Percentiles rank a stretch among this genome's conserved stretches.
These are phyloP conservation scores for Phytophthora hybrid DNA, from an alignment of 352 stramenopile species.

Conservation along the genomic window DNA sequence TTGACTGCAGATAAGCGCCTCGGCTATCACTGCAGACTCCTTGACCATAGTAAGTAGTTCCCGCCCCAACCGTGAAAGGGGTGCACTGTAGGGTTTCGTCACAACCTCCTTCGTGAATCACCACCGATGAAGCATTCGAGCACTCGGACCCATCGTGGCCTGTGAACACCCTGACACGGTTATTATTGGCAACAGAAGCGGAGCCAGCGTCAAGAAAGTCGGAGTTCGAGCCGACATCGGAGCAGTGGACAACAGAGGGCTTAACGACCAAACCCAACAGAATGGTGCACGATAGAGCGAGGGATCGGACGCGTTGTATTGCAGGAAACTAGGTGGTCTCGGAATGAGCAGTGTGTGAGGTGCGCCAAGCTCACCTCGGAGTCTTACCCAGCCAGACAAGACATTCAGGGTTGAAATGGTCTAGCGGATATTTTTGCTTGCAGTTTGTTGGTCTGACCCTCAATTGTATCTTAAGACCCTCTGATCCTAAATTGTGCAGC, in stretches of 20 bases:
- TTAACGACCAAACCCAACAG: not conserved
- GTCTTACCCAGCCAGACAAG: no score
- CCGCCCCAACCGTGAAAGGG: not conserved
- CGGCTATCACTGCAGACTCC: slow-evolving; percentile 6
- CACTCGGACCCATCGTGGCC: slow-evolving; percentile 8
- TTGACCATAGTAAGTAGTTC: slow-evolving; percentile 14
- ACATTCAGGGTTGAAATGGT: no score
- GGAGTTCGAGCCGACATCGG: not conserved
- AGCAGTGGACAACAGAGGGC: not conserved
- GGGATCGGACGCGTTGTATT: no score
- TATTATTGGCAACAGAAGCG: not conserved
- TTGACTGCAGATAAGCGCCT: slow-evolving; percentile 7
- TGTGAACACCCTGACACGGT: slow-evolving; percentile 30
- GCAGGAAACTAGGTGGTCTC: no score
- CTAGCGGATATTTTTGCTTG: no score
- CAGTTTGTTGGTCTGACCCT: no score
- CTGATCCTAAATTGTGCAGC: no score
- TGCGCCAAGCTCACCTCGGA: no score
- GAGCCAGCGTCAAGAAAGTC: not conserved
- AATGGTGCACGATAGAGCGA: no score
- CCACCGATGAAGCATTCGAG: not conserved
- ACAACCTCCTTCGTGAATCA: slow-evolving; percentile 7
- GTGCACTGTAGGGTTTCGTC: slow-evolving; percentile 2
- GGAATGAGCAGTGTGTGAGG: no score
- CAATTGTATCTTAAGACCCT: no score